Evolutionary conservation across 1,284 basidiomycete species (phyloP), one percentile per base, ranked within the genome.

Genomic region (Trametes hirsuta): DNA sequence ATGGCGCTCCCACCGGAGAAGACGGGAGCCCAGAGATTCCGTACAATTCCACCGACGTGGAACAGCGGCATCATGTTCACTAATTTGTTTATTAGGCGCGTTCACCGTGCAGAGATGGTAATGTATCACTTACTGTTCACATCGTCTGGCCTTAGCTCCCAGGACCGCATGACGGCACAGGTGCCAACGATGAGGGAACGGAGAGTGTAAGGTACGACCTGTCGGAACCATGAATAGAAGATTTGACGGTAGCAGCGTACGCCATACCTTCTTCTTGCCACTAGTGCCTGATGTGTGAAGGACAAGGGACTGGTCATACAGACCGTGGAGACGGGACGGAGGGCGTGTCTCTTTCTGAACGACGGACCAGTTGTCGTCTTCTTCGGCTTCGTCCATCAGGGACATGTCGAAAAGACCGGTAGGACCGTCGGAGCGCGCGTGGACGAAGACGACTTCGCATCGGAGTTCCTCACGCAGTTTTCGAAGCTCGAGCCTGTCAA

Each of bases 31-130:
- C 87, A 77, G 24, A 89, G 76, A 64, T 85, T 87, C 55, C 84
- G 83, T 34, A 87, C 79, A 46, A 88, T 81, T 37, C 86, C 86
- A 54, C 86, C 85, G 18, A 87, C 85, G 66, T 88, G 87, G 75
- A 87, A 88, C 35, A 88, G 78, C 30, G 86, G 86, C 87, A 88
- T 88, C 77, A 88, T 87, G 63, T 81, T 81, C 69, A 81, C 80
- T 81, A 30, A 4, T 10, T 9, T 22, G 4, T 22, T 34, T 11
- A 21, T 47, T 35, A 21, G 22, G 21, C 35, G 44, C 6, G 5
- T 24, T 53, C 21, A 42, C 22, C 11, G 34, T 2, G 14, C 44
- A 21, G 18, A 21, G 14, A 10, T 4, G 37, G 47, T 18, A 24
- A 41, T 24, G 18, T 3, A 30, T 58, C 42, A 74, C 79, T 67